phyloP scores from a whole-genome alignment of 2,329 filamentous ascomycete genomes.

The Aspergillus intermedius region DNA sequence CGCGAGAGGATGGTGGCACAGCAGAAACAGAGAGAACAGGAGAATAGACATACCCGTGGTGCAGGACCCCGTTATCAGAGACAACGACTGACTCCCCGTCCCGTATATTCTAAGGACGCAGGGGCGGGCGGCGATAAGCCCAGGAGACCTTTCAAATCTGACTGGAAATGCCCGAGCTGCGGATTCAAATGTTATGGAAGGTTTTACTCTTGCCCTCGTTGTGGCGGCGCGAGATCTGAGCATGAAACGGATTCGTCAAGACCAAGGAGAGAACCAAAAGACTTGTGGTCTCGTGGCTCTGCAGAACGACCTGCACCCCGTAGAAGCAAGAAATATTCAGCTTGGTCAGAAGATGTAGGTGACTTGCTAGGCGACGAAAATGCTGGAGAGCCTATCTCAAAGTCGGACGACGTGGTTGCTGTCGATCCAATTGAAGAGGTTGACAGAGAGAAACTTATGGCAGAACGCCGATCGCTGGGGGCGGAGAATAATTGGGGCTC shows the following conservation, averaged over 20 bases:
- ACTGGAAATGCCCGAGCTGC: slow-evolving; percentile 26
- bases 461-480: not conserved
- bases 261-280: too few relatives aligned
- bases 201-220: slow-evolving; percentile 20
- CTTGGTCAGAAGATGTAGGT: too few relatives aligned
- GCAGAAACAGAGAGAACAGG: slow-evolving; percentile 2
- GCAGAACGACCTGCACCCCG: not conserved
- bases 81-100: not conserved
- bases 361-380: too few relatives aligned
- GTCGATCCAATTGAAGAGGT: not conserved
- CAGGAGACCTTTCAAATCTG: slow-evolving; percentile 1
- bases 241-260: not conserved
- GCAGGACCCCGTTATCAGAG: not conserved
- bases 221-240: slow-evolving; percentile 5
- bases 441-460: not conserved
- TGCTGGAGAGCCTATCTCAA: too few relatives aligned
- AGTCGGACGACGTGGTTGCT: too few relatives aligned
- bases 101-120: slow-evolving; percentile 1
- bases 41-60: not conserved
- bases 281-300: too few relatives aligned
- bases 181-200: slow-evolving; percentile 14
- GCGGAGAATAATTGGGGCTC: slow-evolving; percentile 1
- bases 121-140: slow-evolving; percentile 3
- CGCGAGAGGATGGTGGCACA: slow-evolving; percentile 21
- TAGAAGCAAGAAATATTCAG: not conserved